phyloP scores from a whole-genome alignment of 371 early-diverging fungal genomes.

The Mucor velutinosus region DNA sequence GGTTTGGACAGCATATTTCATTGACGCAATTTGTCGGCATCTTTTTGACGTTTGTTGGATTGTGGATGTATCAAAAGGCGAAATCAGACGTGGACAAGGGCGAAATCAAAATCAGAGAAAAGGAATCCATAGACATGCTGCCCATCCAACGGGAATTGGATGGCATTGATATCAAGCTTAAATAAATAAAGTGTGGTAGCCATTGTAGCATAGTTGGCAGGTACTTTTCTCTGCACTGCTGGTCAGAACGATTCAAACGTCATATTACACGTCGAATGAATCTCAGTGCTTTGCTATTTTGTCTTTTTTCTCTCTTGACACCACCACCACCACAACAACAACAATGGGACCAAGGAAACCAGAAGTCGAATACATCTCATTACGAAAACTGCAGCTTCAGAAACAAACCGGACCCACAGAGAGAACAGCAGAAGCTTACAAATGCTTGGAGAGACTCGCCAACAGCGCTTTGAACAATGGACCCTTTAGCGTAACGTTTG shows the following conservation, averaged over 20 bases:
- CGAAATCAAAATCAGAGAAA: slow-evolving; percentile 19
- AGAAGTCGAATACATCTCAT: slow-evolving; percentile 40
- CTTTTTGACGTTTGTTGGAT: slow-evolving; percentile 77
- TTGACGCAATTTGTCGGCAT: slow-evolving; percentile 74
- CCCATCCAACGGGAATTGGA: background rate
- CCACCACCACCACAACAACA: background rate
- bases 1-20: slow-evolving; percentile 76
- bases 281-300: background rate
- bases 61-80: slow-evolving; percentile 84
- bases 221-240: background rate
- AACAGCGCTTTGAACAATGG: slow-evolving; percentile 37
- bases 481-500: slow-evolving; percentile 35
- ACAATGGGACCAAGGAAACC: slow-evolving; percentile 38
- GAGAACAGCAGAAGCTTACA: slow-evolving; percentile 14
- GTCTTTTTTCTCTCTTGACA: background rate
- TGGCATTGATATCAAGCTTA: background rate
- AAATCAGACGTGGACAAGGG: slow-evolving; percentile 56
- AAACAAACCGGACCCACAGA: slow-evolving; percentile 9
- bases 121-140: background rate
- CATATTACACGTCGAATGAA: background rate
- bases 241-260: background rate
- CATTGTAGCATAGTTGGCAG: background rate
- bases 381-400: slow-evolving; percentile 9
- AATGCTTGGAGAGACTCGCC: slow-evolving; percentile 29
- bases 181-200: background rate